Evolutionary conservation across 257 asterid genomes (phyloP), one percentile per base, ranked within the genome.

Genomic region (Echium plantagineum): DNA sequence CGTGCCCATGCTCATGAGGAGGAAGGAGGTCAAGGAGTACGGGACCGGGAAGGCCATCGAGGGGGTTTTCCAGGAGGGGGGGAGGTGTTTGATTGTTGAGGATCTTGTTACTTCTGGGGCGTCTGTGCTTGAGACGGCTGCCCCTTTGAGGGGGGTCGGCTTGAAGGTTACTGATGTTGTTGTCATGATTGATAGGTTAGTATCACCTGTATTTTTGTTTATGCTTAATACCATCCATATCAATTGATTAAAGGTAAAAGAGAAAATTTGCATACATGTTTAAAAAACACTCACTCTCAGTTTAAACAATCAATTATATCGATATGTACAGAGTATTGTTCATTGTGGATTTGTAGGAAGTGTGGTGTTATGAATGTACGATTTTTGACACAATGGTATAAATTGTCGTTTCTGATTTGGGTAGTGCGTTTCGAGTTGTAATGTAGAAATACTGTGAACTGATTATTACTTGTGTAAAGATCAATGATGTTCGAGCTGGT

Each of bases 101-200:
- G 98, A 91, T 72, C 87, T 91, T 28, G 98, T 88, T 53, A 91
- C 98, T 16, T 88, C 96, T 60, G 98, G 98, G 9, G 77, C 96
- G 0, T 88, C 96, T 6, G 98, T 91, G 9, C 85, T 91, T 16
- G 98, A 91, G 71, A 91, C 96, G 9, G 94, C 93, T 8, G 84
- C 85, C 0, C 98, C 96, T 3, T 85, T 91, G 51, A 89, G 98
- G 7, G 81, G 80, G 4, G 94, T 80, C 3, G 98, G 98, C 2
- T 80, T 91, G 32, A 79, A 74, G 8, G 95, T 91, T 63, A 82
- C 95, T 2, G 96, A 88, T 63, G 96, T 95, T 16, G 94, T 88
- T 18, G 98, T 91, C 22, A 76, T 91, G 96, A 87, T 91, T 72
- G 98, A 91, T 69, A 83, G 97, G 97, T 86, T 19, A 21, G 57